Evolutionary conservation across 1,284 basidiomycete species (phyloP).

Genomic region (Tilletia indica): DNA sequence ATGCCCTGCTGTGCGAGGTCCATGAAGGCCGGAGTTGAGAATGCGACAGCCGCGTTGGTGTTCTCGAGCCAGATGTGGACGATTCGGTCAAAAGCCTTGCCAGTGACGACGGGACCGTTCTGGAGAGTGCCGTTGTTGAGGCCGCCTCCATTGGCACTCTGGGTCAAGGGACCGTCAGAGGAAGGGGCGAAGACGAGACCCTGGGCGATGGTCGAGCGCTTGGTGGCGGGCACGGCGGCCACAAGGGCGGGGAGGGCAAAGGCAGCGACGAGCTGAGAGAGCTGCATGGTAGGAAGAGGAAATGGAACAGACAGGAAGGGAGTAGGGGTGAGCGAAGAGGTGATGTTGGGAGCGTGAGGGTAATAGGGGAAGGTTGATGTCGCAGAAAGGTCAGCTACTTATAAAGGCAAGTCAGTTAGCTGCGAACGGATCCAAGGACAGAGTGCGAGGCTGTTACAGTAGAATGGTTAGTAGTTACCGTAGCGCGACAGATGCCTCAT

Average conservation of each 20-base stretch:
- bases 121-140: slow-evolving; percentile 58
- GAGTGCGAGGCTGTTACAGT: no score
- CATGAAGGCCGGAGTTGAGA: slow-evolving; percentile 59
- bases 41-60: slow-evolving; percentile 60
- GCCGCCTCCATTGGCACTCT: slow-evolving; percentile 58
- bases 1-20: slow-evolving; percentile 60
- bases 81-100: slow-evolving; percentile 63
- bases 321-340: neutral
- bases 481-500: no score
- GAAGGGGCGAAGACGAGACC: slow-evolving; percentile 56
- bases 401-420: no score
- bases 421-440: no score
- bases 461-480: no score
- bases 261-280: slow-evolving; percentile 83
- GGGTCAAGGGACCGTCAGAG: slow-evolving; percentile 54
- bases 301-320: slow-evolving; percentile 46
- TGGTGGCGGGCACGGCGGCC: slow-evolving; percentile 64
- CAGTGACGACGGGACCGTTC: slow-evolving; percentile 56
- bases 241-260: slow-evolving; percentile 74
- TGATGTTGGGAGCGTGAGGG: neutral
- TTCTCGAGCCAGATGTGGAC: slow-evolving; percentile 65
- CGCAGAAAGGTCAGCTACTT: no score
- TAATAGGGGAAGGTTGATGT: neutral
- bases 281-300: slow-evolving; percentile 67
- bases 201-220: slow-evolving; percentile 49